Percentiles rank a stretch among this genome's conserved stretches.
phyloP scores from a whole-genome alignment of 2,329 filamentous ascomycete genomes.

The Chlorencoelia australis region DNA sequence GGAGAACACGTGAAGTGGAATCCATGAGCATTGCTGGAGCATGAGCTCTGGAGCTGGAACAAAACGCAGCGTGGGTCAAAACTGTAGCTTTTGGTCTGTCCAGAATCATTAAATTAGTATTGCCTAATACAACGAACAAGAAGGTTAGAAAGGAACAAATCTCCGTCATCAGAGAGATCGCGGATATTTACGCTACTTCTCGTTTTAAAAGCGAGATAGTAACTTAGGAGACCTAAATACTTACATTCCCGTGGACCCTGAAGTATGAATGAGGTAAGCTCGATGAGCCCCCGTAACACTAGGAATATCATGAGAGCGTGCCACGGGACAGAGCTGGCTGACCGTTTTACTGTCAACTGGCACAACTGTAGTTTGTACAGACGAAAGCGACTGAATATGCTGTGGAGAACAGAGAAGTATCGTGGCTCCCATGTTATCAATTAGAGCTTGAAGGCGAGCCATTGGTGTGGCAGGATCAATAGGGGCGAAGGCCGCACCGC shows the following conservation, averaged over 20 bases:
- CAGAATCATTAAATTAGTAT: too few relatives aligned
- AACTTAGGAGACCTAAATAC: too few relatives aligned
- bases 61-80: slow-evolving; percentile 10
- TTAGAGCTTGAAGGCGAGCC: slow-evolving; percentile 3
- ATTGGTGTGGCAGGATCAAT: slow-evolving; percentile 16
- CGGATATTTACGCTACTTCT: too few relatives aligned
- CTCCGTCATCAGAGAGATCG: too few relatives aligned
- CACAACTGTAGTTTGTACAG: slow-evolving; percentile 1
- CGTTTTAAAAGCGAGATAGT: too few relatives aligned
- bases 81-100: slow-evolving; percentile 18
- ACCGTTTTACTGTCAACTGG: background rate
- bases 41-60: slow-evolving; percentile 5
- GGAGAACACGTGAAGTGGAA: slow-evolving; percentile 9
- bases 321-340: background rate
- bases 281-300: slow-evolving; percentile 1
- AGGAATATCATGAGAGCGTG: background rate
- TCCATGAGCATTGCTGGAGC: slow-evolving; percentile 3
- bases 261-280: slow-evolving; percentile 17
- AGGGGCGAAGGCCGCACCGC: slow-evolving; percentile 22
- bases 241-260: slow-evolving; percentile 20
- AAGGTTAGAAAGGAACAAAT: too few relatives aligned
- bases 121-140: too few relatives aligned
- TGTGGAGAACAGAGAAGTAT: slow-evolving; percentile 9
- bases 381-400: background rate
- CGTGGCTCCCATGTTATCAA: slow-evolving; percentile 6